Conservation (phyloP, 1,284 basidiomycete genomes). For the Microbotryum intermedium region DNA sequence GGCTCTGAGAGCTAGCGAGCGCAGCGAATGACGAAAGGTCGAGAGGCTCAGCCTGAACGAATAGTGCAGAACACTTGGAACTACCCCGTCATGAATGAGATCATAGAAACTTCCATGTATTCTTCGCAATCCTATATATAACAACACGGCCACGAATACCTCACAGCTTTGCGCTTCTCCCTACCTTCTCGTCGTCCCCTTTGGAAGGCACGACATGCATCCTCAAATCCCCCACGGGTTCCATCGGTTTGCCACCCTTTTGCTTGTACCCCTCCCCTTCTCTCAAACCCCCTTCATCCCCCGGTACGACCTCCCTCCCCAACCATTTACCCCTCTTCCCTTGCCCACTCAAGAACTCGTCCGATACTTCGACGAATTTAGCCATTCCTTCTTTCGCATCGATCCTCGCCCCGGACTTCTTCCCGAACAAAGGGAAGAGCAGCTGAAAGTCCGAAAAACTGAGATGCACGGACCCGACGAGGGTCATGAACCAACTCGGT, state of each 20-base stretch:
- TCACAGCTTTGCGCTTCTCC: too few relatives aligned
- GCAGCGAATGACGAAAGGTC: too few relatives aligned
- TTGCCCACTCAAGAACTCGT: conserved; percentile 10
- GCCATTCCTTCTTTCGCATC: not conserved
- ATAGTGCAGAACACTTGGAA: too few relatives aligned
- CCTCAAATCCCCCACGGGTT: conserved; percentile 6
- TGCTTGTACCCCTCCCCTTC: conserved; percentile 8
- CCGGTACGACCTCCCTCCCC: conserved; percentile 1
- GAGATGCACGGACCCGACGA: conserved; percentile 35
- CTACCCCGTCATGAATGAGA: too few relatives aligned
- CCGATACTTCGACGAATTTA: conserved; percentile 5
- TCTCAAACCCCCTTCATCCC: conserved; percentile 9
- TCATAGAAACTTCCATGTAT: too few relatives aligned
- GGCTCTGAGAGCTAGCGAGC: too few relatives aligned
- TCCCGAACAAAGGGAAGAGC: conserved; percentile 30
- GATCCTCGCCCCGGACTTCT: conserved; percentile 33
- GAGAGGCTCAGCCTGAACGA: too few relatives aligned
- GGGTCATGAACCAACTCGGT: conserved; percentile 16
- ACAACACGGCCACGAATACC: too few relatives aligned
- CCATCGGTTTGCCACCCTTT: conserved; percentile 1
- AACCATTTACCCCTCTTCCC: not conserved
- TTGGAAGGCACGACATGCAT: conserved; percentile 2
- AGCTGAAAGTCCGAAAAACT: conserved; percentile 36
- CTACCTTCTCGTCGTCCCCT: not conserved
- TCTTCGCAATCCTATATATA: too few relatives aligned